These are phyloP conservation scores for Eutrema yunnanense DNA, from an alignment of 345 rosid species.

Conservation along the genomic window DNA sequence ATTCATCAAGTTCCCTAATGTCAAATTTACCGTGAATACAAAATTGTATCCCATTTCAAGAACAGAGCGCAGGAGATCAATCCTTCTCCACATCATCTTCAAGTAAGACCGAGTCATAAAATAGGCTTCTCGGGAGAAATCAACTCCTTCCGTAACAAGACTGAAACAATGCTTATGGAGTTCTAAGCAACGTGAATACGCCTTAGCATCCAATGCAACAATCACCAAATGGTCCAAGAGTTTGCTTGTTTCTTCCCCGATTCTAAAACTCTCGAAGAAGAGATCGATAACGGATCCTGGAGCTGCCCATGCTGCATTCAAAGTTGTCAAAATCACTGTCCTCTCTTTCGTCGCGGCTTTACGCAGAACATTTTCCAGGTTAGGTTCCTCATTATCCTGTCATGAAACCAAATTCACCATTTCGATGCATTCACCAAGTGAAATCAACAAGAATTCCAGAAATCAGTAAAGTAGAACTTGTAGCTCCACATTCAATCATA, in stretches of 20 bases:
- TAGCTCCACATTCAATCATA: background rate
- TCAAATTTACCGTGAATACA: slow-evolving; percentile 63
- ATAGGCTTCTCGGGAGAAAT: slow-evolving; percentile 66
- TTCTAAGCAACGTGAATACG: slow-evolving; percentile 47
- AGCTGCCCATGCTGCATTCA: slow-evolving; percentile 78
- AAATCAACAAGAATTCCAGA: background rate
- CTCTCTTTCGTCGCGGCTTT: slow-evolving; percentile 47
- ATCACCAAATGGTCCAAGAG: slow-evolving; percentile 70
- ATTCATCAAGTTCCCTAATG: background rate
- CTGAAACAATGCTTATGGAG: slow-evolving; percentile 64
- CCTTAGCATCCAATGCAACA: slow-evolving; percentile 63
- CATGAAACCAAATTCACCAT: background rate
- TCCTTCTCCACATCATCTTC: slow-evolving; percentile 91
- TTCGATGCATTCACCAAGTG: background rate
- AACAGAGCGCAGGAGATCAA: slow-evolving; percentile 59
- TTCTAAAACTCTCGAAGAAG: slow-evolving; percentile 66
- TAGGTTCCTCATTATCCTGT: slow-evolving; percentile 26
- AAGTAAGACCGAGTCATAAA: slow-evolving; percentile 74
- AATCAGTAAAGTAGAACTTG: background rate
- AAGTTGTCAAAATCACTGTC: slow-evolving; percentile 69
- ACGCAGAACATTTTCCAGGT: slow-evolving; percentile 48
- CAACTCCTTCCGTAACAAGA: slow-evolving; percentile 54
- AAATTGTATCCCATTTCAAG: slow-evolving; percentile 84
- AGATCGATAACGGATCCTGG: slow-evolving; percentile 58
- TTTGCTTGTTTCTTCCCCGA: slow-evolving; percentile 46